phyloP scores from a whole-genome alignment of 495 filamentous ascomycete species.

The Podospora appendiculata region DNA sequence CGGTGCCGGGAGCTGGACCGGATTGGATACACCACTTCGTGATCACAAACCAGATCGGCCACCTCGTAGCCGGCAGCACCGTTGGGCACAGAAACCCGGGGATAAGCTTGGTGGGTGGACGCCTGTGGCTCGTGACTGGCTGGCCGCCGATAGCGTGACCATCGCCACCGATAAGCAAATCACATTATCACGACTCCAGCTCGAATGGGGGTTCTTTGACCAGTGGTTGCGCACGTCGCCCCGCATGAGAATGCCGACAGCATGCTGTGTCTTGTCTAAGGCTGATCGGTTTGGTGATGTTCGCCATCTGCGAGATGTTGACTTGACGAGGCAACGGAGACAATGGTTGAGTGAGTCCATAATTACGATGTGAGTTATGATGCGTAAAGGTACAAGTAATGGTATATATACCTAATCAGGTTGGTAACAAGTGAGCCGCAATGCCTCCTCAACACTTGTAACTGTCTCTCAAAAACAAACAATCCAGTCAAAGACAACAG shows the following conservation, averaged over 20 bases:
- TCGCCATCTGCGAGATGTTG: slow-evolving; percentile 12
- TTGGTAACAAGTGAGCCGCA: too few relatives aligned
- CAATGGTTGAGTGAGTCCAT: too few relatives aligned
- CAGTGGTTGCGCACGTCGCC: too few relatives aligned
- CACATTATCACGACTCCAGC: not conserved
- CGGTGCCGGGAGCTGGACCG: not conserved
- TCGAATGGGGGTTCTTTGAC: too few relatives aligned
- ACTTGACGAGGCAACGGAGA: slow-evolving; percentile 13
- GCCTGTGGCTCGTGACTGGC: not conserved
- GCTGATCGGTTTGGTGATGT: not conserved
- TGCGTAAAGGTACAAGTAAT: not conserved
- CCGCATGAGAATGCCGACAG: too few relatives aligned
- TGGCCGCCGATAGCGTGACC: not conserved
- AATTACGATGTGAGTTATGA: not conserved
- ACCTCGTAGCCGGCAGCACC: not conserved
- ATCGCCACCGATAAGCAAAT: not conserved
- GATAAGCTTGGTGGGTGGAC: not conserved
- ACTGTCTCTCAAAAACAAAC: too few relatives aligned
- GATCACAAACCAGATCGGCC: not conserved
- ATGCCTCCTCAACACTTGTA: too few relatives aligned
- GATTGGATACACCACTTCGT: too few relatives aligned
- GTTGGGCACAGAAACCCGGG: not conserved
- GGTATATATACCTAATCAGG: not conserved
- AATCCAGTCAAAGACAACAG: too few relatives aligned
- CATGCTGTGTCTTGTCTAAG: not conserved